Evolutionary conservation across 192 early-diverging fungal species (phyloP).

Genomic region (Gorgonomyces haynaldii): DNA sequence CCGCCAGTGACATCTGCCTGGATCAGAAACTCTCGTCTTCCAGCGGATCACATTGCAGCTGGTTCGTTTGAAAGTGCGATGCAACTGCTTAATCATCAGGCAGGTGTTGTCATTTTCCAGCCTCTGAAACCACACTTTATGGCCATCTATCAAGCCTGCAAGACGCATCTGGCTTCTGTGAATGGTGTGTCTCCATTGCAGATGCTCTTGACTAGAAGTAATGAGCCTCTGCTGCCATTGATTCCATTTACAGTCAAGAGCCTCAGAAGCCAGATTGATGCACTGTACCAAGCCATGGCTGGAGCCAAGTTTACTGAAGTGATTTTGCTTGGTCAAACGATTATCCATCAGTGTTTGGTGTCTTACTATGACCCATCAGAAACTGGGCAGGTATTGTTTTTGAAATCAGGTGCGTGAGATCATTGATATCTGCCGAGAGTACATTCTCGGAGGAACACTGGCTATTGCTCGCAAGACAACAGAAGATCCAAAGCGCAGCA

Average conservation of each 20-base stretch:
- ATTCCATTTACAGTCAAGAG: slow-evolving; percentile 42
- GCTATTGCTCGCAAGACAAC: slow-evolving; percentile 64
- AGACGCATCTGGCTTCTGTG: slow-evolving; percentile 49
- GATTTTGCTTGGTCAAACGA: slow-evolving; percentile 54
- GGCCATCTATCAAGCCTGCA: slow-evolving; percentile 67
- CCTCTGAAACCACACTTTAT: slow-evolving; percentile 83
- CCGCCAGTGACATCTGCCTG: slow-evolving; percentile 59
- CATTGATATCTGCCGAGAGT: slow-evolving; percentile 76
- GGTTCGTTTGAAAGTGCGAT: slow-evolving; percentile 93
- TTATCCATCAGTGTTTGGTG: slow-evolving; percentile 72
- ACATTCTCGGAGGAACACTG: slow-evolving; percentile 80
- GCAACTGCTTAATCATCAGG: slow-evolving; percentile 83
- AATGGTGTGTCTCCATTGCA: slow-evolving; percentile 62
- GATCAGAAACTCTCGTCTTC: slow-evolving; percentile 74
- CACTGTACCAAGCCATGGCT: slow-evolving; percentile 71
- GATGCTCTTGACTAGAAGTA: slow-evolving; percentile 42
- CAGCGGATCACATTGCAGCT: slow-evolving; percentile 88
- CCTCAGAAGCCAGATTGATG: slow-evolving; percentile 63
- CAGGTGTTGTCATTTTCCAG: slow-evolving; percentile 86
- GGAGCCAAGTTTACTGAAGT: slow-evolving; percentile 66
- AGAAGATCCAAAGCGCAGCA: slow-evolving; percentile 47
- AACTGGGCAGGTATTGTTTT: too few relatives aligned
- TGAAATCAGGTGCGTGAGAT: slow-evolving; percentile 42
- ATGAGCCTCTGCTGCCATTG: slow-evolving; percentile 42
- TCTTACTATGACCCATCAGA: too few relatives aligned